phyloP scores from a whole-genome alignment of 2,329 filamentous ascomycete genomes.

The Colletotrichum neosansevieriae region DNA sequence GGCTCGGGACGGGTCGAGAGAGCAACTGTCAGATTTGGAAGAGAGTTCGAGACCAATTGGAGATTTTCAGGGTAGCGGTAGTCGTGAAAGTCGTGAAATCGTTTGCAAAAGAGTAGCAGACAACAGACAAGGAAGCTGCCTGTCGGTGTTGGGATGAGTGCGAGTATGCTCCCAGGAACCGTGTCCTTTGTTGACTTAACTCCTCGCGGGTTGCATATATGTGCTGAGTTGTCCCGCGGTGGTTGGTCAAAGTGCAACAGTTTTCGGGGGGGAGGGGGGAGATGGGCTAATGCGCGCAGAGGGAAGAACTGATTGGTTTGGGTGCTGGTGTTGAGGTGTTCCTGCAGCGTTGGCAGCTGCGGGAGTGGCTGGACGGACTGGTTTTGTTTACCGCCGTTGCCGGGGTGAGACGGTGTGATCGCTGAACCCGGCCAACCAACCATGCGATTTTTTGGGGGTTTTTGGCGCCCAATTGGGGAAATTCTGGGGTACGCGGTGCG shows the following conservation, averaged over 20 bases:
- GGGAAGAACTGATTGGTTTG: conserved; percentile 20
- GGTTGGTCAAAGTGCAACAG: conserved; percentile 27
- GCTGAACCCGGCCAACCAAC: conserved; percentile 23
- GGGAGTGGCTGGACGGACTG: conserved; percentile 33
- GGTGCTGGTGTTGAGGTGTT: conserved; percentile 10
- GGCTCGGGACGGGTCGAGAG: conserved; percentile 38
- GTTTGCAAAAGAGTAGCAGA: background rate
- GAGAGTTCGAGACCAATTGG: background rate
- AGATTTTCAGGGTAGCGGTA: conserved; percentile 3
- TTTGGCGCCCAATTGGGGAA: conserved; percentile 23
- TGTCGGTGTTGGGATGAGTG: background rate
- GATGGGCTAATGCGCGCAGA: conserved; percentile 5
- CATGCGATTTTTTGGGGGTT: background rate
- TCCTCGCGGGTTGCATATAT: conserved; percentile 26
- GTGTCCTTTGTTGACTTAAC: conserved; percentile 24
- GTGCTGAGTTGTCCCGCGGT: conserved; percentile 39
- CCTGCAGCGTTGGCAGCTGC: conserved; percentile 34
- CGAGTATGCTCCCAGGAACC: background rate
- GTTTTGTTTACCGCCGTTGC: conserved; percentile 39
- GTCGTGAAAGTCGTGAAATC: background rate
- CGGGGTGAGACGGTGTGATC: conserved; percentile 11
- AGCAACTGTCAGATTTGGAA: conserved; percentile 19
- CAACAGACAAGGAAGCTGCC: conserved; percentile 2
- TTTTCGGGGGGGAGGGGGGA: too few relatives aligned
- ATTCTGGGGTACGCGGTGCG: background rate